phyloP scores from a whole-genome alignment of 1,284 basidiomycete species.

The Tranzscheliella williamsii region DNA sequence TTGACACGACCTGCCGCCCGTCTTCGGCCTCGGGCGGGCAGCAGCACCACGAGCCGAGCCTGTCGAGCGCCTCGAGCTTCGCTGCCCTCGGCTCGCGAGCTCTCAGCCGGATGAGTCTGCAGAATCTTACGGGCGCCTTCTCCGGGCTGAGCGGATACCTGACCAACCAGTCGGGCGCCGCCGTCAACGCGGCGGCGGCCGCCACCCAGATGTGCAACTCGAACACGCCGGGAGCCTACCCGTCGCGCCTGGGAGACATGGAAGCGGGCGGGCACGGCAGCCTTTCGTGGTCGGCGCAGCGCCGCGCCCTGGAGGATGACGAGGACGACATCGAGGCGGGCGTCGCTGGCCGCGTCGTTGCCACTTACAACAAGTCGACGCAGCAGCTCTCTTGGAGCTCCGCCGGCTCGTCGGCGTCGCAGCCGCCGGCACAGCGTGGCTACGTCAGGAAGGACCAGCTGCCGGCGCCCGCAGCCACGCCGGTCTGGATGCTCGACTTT shows the following conservation, averaged over 20 bases:
- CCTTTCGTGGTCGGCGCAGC: conserved; percentile 2
- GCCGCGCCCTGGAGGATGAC: neutral
- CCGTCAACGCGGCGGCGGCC: conserved; percentile 18
- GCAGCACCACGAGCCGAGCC: neutral
- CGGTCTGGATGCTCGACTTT: conserved; percentile 34
- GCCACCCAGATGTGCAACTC: conserved; percentile 44
- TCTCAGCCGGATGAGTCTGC: conserved; percentile 41
- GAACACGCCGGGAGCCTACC: neutral
- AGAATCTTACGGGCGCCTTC: conserved; percentile 41
- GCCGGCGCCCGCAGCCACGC: conserved; percentile 9
- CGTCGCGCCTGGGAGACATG: neutral
- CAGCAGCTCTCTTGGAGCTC: conserved; percentile 3
- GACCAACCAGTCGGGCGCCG: conserved; percentile 27
- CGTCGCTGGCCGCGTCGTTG: neutral
- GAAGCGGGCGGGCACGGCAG: neutral
- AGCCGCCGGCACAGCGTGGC: neutral
- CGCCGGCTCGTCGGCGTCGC: neutral
- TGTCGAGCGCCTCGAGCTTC: conserved; percentile 11
- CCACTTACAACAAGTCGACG: neutral
- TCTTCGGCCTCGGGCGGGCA: neutral
- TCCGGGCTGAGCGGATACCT: conserved; percentile 44
- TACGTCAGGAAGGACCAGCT: conserved; percentile 14
- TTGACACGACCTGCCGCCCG: conserved; percentile 10
- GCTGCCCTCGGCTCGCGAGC: conserved; percentile 29
- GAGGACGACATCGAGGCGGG: conserved; percentile 2